Evolutionary conservation across 192 early-diverging fungal genomes (phyloP).

Genomic region (Mortierella antarctica): DNA sequence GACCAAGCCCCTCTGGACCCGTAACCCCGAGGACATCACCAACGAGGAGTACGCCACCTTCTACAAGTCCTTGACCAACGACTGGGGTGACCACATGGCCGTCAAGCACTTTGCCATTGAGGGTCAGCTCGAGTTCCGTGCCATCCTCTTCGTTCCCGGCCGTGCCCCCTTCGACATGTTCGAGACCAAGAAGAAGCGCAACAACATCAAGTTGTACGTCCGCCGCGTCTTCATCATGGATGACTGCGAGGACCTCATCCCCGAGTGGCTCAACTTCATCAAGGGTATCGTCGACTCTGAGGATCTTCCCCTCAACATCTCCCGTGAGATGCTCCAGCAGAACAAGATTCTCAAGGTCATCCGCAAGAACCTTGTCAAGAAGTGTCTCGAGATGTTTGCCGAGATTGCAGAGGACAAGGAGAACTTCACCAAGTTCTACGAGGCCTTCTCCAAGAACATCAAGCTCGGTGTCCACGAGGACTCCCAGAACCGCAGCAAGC

Average conservation of each 20-base stretch:
- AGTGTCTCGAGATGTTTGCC: conserved; percentile 98
- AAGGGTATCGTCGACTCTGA: conserved; percentile 99
- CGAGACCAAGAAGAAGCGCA: conserved; percentile 99
- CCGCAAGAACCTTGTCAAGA: conserved; percentile 99
- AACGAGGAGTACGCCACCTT: conserved; percentile 97
- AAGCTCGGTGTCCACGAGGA: conserved; percentile 99
- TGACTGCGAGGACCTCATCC: conserved; percentile 99
- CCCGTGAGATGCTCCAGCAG: conserved; percentile 99
- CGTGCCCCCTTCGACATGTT: conserved; percentile 99
- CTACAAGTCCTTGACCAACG: conserved; percentile 99
- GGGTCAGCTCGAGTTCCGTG: conserved; percentile 99
- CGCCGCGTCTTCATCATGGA: conserved; percentile 99
- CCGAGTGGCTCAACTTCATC: conserved; percentile 99
- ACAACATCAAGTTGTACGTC: conserved; percentile 99
- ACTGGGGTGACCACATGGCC: conserved; percentile 98
- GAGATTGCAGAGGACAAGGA: conserved; percentile 99
- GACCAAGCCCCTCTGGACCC: conserved; percentile 99
- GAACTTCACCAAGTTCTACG: conserved; percentile 99
- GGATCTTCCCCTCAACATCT: conserved; percentile 99
- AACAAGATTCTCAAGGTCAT: conserved; percentile 99
- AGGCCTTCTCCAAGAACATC: conserved; percentile 99
- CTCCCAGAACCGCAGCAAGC: conserved; percentile 95
- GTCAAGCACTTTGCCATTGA: conserved; percentile 99
- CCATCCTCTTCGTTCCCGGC: conserved; percentile 96
- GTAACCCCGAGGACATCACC: conserved; percentile 97